Base-by-base conservation (phyloP, 192 early-diverging fungal species). In the Coemansia sp. region DNA sequence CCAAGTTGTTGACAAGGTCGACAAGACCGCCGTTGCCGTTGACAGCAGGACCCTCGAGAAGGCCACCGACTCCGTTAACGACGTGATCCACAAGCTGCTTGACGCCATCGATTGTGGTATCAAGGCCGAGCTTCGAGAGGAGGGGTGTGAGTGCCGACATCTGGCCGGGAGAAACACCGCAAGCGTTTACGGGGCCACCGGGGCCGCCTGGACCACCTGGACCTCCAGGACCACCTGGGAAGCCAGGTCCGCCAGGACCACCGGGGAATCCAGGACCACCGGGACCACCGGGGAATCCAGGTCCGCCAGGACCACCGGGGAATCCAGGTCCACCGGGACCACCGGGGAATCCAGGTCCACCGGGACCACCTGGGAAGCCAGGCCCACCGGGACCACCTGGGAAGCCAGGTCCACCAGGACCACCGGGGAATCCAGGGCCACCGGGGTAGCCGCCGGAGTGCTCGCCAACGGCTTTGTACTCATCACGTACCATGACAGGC, bases 81-180 rank as follows among this genome's bases (percentile, higher is more conserved):
- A 81, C 62, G 48, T 81, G 71, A 66, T 75, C 78, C 20, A 81
- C 78, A 2, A 81, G 70, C 46, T 72, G 66, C 70, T 81, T 81
- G 52, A 81, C 73, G 41, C 73, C 78, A 35, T 81, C 60, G 48
- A 75, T 30, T 4, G 69, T 72, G 38, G 63, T 66, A 2, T 62
- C 60, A 11, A 81, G 73, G 16, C 78, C 78, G 8, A 81, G 70
- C 60, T 72, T 68, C 64, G 60, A 61, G 18, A 81, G 73, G 10
- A 81, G 67, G 36, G 78, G 78, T 5, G 78, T 81, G 52, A 81
- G 78, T 4, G 78, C 78, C 10, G 78, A 72, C 23, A 81, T 72
- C 61, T 81, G 78, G 34, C 63, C 73, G 2, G 69, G 67, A 4
- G 69, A 63, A 16, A 81, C 64, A 48, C 78, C 78, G 70, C 78